These are phyloP conservation scores for Gossypium sturtianum DNA, from an alignment of 345 rosid genomes.

Conservation along the genomic window DNA sequence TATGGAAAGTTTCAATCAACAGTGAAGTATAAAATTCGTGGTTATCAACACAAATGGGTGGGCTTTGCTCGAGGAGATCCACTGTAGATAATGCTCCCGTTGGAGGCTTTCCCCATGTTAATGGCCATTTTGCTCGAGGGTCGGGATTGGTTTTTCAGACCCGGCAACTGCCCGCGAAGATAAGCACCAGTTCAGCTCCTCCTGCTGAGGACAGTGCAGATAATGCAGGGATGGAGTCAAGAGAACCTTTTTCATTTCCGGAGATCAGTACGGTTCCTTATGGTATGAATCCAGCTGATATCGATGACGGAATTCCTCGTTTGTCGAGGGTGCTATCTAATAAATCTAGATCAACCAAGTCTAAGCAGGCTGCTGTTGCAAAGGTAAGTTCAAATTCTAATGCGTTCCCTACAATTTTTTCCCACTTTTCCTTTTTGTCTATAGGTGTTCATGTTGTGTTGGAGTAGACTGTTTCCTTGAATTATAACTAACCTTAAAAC, in stretches of 20 bases:
- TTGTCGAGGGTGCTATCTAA: slow-evolving; percentile 60
- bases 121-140: slow-evolving; percentile 46
- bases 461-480: not conserved
- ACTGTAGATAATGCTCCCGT: slow-evolving; percentile 90
- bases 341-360: slow-evolving; percentile 68
- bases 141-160: slow-evolving; percentile 43
- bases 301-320: slow-evolving; percentile 68
- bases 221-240: slow-evolving; percentile 36
- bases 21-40: slow-evolving; percentile 14
- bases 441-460: not conserved
- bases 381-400: slow-evolving; percentile 45
- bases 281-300: slow-evolving; percentile 38
- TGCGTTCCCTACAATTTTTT: not conserved
- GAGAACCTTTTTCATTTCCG: slow-evolving; percentile 54
- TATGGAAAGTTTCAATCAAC: slow-evolving; percentile 35
- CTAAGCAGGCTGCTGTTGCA: slow-evolving; percentile 78
- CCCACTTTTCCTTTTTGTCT: not conserved
- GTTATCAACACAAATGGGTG: slow-evolving; percentile 63
- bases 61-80: slow-evolving; percentile 95
- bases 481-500: not conserved
- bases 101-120: slow-evolving; percentile 59
- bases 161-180: slow-evolving; percentile 37
- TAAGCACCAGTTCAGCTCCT: slow-evolving; percentile 33
- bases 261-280: slow-evolving; percentile 30
- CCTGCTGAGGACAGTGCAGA: slow-evolving; percentile 39